Evolutionary conservation across 495 filamentous ascomycete genomes (phyloP).

Genomic region (Podospora pseudocomata): DNA sequence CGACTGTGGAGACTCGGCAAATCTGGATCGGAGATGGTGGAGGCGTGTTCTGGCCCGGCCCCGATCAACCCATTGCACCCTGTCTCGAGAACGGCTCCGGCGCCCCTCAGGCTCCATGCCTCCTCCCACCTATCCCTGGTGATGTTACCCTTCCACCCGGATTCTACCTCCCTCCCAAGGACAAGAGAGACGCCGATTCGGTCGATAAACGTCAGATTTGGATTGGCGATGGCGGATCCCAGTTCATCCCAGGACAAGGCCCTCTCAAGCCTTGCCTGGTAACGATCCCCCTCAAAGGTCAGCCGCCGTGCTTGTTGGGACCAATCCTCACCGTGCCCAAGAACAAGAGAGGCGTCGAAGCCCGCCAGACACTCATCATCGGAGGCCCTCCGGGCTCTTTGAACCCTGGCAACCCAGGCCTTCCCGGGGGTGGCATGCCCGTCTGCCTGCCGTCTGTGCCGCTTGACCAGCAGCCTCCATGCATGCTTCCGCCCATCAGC

Average conservation of each 20-base stretch:
- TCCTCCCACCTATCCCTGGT: constrained; percentile 25
- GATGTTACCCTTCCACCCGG: constrained; percentile 21
- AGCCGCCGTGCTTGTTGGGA: constrained; percentile 29
- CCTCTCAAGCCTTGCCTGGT: constrained; percentile 17
- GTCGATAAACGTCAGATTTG: constrained; percentile 24
- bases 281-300: constrained; percentile 16
- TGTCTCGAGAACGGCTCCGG: constrained; percentile 11
- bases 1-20: constrained; percentile 20
- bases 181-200: constrained; percentile 12
- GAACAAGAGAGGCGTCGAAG: constrained; percentile 15
- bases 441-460: constrained; percentile 14
- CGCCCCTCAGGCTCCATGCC: constrained; percentile 15
- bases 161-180: constrained; percentile 14
- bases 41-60: constrained; percentile 14
- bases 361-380: constrained; percentile 11
- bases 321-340: constrained; percentile 29
- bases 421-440: constrained; percentile 2
- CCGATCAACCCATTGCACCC: background rate
- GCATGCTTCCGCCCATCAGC: constrained; percentile 27
- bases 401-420: constrained; percentile 13
- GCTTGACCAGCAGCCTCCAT: constrained; percentile 18
- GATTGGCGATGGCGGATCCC: constrained; percentile 18
- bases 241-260: constrained; percentile 19
- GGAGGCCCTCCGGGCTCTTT: constrained; percentile 15
- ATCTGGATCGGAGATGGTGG: constrained; percentile 13